These are phyloP conservation scores for Stagonosporopsis vannaccii DNA, from an alignment of 2,329 filamentous ascomycete genomes.

Conservation along the genomic window DNA sequence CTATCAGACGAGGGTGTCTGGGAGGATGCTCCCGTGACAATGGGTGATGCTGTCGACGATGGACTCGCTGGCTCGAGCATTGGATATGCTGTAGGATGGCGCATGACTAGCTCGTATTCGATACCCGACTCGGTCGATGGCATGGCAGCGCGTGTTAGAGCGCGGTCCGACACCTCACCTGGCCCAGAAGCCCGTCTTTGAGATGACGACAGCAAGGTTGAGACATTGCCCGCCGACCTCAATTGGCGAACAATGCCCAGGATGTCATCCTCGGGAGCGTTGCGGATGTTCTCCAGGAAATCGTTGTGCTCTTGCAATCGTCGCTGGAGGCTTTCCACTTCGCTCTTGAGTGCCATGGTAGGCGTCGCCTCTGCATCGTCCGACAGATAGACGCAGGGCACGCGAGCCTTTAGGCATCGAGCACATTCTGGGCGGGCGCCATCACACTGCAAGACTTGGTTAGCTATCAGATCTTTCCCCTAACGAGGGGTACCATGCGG, in stretches of 20 bases:
- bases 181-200: neutral
- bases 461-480: neutral
- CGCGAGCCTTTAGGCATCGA: neutral
- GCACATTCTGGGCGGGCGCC: conserved; percentile 6
- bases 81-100: conserved; percentile 9
- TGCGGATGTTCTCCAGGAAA: conserved; percentile 8
- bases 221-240: neutral
- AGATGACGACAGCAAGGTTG: neutral
- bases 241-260: conserved; percentile 4
- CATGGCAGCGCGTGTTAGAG: neutral
- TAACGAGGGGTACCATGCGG: neutral
- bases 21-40: neutral
- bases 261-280: conserved; percentile 11
- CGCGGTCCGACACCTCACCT: neutral
- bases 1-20: neutral
- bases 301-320: conserved; percentile 9
- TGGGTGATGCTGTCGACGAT: neutral
- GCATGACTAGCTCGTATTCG: conserved; percentile 11
- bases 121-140: conserved; percentile 4
- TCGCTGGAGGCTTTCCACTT: conserved; percentile 10
- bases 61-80: neutral
- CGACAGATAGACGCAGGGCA: conserved; percentile 14
- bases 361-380: conserved; percentile 18
- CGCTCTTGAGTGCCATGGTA: conserved; percentile 15
- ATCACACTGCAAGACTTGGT: conserved; percentile 12